Base-by-base conservation (phyloP, 2,329 filamentous ascomycete genomes). In the Stachybotrys chlorohalonatus region DNA sequence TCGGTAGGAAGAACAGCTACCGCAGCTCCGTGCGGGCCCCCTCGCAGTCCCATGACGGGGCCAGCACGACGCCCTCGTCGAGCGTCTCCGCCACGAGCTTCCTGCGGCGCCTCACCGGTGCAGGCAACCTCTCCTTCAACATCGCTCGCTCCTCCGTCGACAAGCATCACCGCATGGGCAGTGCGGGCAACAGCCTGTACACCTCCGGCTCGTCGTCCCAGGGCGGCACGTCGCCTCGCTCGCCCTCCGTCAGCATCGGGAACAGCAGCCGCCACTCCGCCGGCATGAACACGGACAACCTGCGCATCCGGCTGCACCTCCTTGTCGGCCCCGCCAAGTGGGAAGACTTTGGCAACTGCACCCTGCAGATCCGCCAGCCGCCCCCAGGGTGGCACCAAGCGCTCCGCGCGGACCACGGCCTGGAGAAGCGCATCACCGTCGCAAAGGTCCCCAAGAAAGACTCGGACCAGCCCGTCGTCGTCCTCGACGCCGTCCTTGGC, bases 331-430 rank as follows among this genome's bases (percentile, higher is more conserved):
- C 83, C 11, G 84, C 84, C 52, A 93, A 93, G 67, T 99, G 94
- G 94, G 85, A 90, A 57, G 92, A 97, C 67, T 85, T 92, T 74
- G 93, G 94, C 59, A 85, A 89, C 62, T 95, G 91, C 57, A 79
- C 84, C 45, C 75, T 99, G 56, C 90, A 88, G 15, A 90, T 99
- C 63, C 84, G 91, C 67, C 82, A 84, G 16, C 88, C 90, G n/a
- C 86, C 78, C 52, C 81, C 72, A 42, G 82, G 81, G 7, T 81
- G 79, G 68, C 75, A 75, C 47, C 82, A 81, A 70, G 82, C 79
- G 56, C 75, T 83, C 53, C 74, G 77, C 47, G 81, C 80, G 59
- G 76, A 84, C 58, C 80, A 85, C 61, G 84, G 85, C 16, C 73
- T 87, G 59, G 89, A 95, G 73, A 96, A 96, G 74, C 85, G 93